These are phyloP conservation scores for Croton laevigatus DNA, from an alignment of 441 rosid genomes.

Conservation along the genomic window DNA sequence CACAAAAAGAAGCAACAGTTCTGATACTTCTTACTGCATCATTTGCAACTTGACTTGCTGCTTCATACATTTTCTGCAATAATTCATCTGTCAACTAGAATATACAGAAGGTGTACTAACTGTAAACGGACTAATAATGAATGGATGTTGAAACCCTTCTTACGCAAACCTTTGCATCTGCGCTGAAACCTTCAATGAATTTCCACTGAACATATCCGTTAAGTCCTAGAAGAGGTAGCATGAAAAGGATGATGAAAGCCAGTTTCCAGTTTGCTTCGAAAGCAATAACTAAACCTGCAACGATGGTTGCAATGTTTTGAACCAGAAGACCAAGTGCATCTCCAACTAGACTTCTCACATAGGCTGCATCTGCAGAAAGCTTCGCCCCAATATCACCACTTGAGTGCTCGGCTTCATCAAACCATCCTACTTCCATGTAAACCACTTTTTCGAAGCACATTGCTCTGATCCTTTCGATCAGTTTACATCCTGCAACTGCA, in stretches of 20 bases:
- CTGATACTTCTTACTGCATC: slow-evolving; percentile 79
- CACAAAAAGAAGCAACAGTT: slow-evolving; percentile 80
- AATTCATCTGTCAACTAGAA: not conserved
- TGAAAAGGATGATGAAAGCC: slow-evolving; percentile 47
- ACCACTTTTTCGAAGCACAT: slow-evolving; percentile 77
- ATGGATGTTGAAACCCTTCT: not conserved
- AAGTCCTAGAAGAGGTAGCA: slow-evolving; percentile 53
- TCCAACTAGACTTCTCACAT: slow-evolving; percentile 49
- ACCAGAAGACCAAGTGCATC: slow-evolving; percentile 51
- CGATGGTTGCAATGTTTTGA: slow-evolving; percentile 47
- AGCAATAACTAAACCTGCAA: slow-evolving; percentile 58
- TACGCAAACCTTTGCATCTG: slow-evolving; percentile 52
- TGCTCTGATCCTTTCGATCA: slow-evolving; percentile 49
- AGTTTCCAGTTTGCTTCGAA: slow-evolving; percentile 64
- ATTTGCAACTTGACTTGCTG: slow-evolving; percentile 76
- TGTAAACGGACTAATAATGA: not conserved
- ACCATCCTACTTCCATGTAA: slow-evolving; percentile 71
- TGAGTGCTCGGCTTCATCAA: slow-evolving; percentile 56
- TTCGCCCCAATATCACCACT: slow-evolving; percentile 67
- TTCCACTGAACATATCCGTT: slow-evolving; percentile 54
- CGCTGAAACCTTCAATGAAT: slow-evolving; percentile 63
- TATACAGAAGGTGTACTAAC: no score
- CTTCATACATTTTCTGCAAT: slow-evolving; percentile 65
- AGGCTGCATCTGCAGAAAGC: slow-evolving; percentile 66
- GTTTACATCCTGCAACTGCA: slow-evolving; percentile 55